Evolutionary conservation across 106 monocot genomes (phyloP), one percentile per base, ranked within the genome.

Genomic region (Apostasia ramifera): DNA sequence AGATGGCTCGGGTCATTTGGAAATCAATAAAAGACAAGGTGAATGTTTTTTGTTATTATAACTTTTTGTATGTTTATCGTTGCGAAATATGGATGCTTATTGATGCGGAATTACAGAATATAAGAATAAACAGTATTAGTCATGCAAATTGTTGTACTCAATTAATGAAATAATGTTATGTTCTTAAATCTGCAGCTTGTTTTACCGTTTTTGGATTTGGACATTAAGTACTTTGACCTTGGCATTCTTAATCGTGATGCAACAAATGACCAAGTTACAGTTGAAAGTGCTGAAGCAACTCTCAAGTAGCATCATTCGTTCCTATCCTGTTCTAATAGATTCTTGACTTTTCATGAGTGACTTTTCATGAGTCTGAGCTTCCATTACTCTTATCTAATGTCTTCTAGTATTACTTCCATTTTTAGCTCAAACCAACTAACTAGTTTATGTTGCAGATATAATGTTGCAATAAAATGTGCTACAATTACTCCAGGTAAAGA

Each of bases 401-500:
- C 26, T 26, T 26, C 26, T 26, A 26, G 26, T 26, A 59, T n/a
- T 12, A 44, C 8, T 13, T 5, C 15, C 4, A 41, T 9, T 62
- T 62, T 62, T 45, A 6, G 12, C 44, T 62, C 11, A 4, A 62
- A 8, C 44, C 26, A 26, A 26, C 26, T 26, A 26, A 26, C 26
- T 26, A 26, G 10, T 59, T 57, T 45, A 11, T 5, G 8, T 69
- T 87, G 74, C 74, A 97, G 97, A 67, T 97, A 92, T 66, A 97
- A 97, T 72, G 97, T 97, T 4, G 97, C 97, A 40, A 87, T 97
- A 71, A 97, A 97, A 73, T 97, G 97, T 76, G 97, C 97, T 57
- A 97, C 97, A 58, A 92, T 97, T 44, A 97, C 97, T 77, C 97
- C 97, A 69, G 97, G 97, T 92, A 82, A 65, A 70, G 3, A 1